phyloP scores from a whole-genome alignment of 2,329 filamentous ascomycete genomes.

The Fusarium temperatum region DNA sequence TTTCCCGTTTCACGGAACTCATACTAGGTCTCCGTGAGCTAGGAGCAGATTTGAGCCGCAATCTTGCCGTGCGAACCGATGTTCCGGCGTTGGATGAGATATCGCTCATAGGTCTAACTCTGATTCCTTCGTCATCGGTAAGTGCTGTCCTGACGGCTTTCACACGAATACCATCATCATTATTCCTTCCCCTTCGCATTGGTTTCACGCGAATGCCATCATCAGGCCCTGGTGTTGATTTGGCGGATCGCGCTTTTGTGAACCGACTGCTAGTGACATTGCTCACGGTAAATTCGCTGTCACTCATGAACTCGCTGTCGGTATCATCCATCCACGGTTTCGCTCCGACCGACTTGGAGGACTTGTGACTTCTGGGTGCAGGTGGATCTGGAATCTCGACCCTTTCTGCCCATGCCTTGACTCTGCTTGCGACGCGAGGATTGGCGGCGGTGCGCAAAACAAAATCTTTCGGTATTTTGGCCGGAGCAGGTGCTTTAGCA shows the following conservation, averaged over 20 bases:
- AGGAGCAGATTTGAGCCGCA: constrained; percentile 43
- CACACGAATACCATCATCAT: constrained; percentile 49
- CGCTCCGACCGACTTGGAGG: constrained; percentile 48
- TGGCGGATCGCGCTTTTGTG: constrained; percentile 35
- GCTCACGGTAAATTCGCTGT: constrained; percentile 45
- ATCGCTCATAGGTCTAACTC: constrained; percentile 44
- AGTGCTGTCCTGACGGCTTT: constrained; percentile 34
- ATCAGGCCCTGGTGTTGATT: constrained; percentile 43
- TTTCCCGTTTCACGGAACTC: constrained; percentile 44
- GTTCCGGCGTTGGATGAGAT: constrained; percentile 40
- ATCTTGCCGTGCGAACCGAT: constrained; percentile 38
- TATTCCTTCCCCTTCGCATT: constrained; percentile 44
- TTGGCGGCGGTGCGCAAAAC: constrained; percentile 62
- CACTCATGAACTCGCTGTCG: constrained; percentile 43
- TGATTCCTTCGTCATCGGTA: constrained; percentile 46
- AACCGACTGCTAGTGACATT: constrained; percentile 35
- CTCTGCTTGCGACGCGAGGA: constrained; percentile 65
- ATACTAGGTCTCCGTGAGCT: constrained; percentile 38
- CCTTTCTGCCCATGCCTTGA: constrained; percentile 68
- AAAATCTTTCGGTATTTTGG: constrained; percentile 66
- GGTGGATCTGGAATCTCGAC: constrained; percentile 60
- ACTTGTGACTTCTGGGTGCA: constrained; percentile 49
- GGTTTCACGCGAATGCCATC: constrained; percentile 58
- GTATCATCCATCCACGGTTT: constrained; percentile 39
- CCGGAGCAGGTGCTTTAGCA: constrained; percentile 40